Conservation (phyloP, 2,329 filamentous ascomycete species). For the Cladosporium phlei region DNA sequence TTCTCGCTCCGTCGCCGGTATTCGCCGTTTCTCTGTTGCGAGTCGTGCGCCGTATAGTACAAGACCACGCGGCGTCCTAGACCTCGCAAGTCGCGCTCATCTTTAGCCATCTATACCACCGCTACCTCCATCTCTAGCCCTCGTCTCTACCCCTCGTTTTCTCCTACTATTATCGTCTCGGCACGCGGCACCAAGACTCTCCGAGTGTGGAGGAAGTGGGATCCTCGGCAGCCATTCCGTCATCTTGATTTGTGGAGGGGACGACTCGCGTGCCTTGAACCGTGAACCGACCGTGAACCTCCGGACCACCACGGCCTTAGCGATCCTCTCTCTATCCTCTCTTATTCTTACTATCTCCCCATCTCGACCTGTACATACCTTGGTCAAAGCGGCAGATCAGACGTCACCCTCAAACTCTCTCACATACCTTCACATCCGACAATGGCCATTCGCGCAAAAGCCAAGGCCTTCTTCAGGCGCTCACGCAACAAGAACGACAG, state of each 20-base stretch:
- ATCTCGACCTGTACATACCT: slow-evolving; percentile 1
- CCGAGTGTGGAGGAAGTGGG: slow-evolving; percentile 3
- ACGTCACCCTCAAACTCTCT: neutral
- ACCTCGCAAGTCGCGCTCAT: too few species aligned
- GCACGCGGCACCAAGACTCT: slow-evolving; percentile 4
- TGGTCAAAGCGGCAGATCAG: neutral
- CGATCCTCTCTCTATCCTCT: neutral
- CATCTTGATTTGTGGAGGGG: slow-evolving; percentile 8
- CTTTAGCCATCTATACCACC: neutral
- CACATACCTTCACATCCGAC: slow-evolving; percentile 14
- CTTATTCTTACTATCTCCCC: neutral
- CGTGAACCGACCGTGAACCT: neutral
- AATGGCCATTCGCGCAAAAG: slow-evolving; percentile 45
- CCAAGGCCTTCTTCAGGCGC: slow-evolving; percentile 41
- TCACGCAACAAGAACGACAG: slow-evolving; percentile 19
- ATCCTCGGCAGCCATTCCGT: slow-evolving; percentile 10
- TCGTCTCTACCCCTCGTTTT: too few species aligned
- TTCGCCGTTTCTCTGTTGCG: neutral
- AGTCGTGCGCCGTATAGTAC: neutral
- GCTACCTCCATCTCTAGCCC: too few species aligned
- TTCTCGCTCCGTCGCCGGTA: neutral
- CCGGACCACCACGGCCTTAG: neutral
- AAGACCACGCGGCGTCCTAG: too few species aligned
- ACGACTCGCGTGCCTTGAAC: slow-evolving; percentile 1
- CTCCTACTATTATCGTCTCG: slow-evolving; percentile 11